Evolutionary conservation across 2,329 filamentous ascomycete species (phyloP), one percentile per base, ranked within the genome.

Genomic region (Fonsecaea monophora): DNA sequence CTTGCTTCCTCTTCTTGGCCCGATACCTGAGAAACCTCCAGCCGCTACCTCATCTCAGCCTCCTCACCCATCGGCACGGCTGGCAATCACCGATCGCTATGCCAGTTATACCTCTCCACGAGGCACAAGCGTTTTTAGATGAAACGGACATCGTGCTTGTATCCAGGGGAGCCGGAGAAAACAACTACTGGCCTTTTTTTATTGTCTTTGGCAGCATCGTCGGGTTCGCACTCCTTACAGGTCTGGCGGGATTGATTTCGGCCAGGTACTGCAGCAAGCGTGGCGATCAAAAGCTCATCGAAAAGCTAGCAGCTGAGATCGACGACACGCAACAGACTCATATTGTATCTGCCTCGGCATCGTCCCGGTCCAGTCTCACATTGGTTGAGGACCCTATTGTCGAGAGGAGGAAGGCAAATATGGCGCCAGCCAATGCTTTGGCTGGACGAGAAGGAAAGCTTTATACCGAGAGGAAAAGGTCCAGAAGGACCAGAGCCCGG

Each of bases 121-220:
- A 3, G 32, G 10, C 34, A 42, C 9, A 4, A 30, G n/a, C 5
- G 15, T 13, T 35, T 40, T 15, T 35, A 4, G 32, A 37, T 18
- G 18, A 10, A 48, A 48, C 18, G 45, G 32, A 45, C 15, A 38
- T 61, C 21, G 34, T 7, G 13, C 35, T 61, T 18, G 35, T 30
- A 61, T 48, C 59, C 10, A 42, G 42, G 35, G 48, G 34, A 15
- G 48, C 25, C 4, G 9, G 21, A 25, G 34, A 56, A 6, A 40
- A 45, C 18, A 48, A 48, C 35, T 62, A 58, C 42, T 62, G 60
- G 59, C 32, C 59, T 34, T 42, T 63, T 34, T 37, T 61, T 21
- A 59, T 63, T 53, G 54, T 66, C 42, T 18, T 62, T 32, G 53
- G 53, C 18, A 37, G 58, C 13, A 54, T 66, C 18, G 54, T 34